A percentile compares a stretch with the other conserved stretches of the same genome.
Conservation (phyloP, 495 filamentous ascomycete species). For the Clohesyomyces aquaticus region DNA sequence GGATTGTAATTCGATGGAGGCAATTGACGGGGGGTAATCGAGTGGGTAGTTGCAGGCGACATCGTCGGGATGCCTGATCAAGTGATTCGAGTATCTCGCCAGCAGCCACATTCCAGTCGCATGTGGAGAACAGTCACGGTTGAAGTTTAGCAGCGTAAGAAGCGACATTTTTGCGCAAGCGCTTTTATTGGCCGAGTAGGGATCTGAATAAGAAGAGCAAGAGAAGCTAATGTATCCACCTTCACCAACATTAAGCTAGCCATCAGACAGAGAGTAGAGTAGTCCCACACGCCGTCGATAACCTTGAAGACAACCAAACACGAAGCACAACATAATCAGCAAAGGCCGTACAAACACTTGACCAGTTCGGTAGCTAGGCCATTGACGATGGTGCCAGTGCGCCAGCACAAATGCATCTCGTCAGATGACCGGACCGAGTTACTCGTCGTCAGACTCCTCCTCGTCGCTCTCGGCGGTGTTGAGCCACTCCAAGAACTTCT, state of each 20-base stretch:
- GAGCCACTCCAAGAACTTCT: slow-evolving; percentile 93
- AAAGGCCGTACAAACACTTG: too few relatives aligned
- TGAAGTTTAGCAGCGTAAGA: not conserved
- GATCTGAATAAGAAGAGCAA: not conserved
- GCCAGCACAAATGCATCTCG: too few relatives aligned
- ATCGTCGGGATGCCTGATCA: not conserved
- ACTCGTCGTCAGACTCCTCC: slow-evolving; percentile 39
- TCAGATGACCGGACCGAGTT: not conserved
- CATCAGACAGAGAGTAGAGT: slow-evolving; percentile 2
- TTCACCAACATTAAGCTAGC: not conserved
- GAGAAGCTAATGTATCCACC: not conserved
- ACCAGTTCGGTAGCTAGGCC: not conserved
- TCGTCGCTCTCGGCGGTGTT: slow-evolving; percentile 84
- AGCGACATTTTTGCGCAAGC: not conserved
- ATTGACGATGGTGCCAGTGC: not conserved
- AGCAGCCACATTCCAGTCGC: not conserved
- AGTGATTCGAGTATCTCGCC: not conserved
- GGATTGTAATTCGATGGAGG: slow-evolving; percentile 1
- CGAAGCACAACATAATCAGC: not conserved
- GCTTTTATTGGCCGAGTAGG: not conserved
- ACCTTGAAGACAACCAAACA: not conserved
- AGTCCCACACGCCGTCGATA: slow-evolving; percentile 2
- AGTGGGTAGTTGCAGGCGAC: not conserved
- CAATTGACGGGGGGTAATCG: not conserved
- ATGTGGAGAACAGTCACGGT: too few relatives aligned